A percentile compares a stretch with the other conserved stretches of the same genome.
Evolutionary conservation across 2,329 filamentous ascomycete genomes (phyloP).

Genomic region (Basipetospora chlamydospora): DNA sequence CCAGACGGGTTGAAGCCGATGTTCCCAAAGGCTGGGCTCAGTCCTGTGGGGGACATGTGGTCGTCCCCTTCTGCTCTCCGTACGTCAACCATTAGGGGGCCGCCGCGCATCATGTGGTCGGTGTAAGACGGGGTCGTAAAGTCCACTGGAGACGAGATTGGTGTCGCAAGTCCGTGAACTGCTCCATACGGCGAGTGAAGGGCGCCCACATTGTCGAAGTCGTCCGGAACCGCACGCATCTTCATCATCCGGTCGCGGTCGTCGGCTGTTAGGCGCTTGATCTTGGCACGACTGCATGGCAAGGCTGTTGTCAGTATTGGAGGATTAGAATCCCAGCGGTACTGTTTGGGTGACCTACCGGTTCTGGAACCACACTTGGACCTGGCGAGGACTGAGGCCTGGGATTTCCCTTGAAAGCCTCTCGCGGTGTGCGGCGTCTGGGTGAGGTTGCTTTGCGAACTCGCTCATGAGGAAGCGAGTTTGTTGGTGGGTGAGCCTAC

Average conservation of each 20-base stretch:
- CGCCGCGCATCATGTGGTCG: slow-evolving; percentile 46
- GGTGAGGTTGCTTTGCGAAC: slow-evolving; percentile 87
- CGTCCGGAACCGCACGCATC: slow-evolving; percentile 56
- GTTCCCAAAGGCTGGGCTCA: slow-evolving; percentile 52
- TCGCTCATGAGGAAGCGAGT: slow-evolving; percentile 97
- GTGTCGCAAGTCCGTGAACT: slow-evolving; percentile 34
- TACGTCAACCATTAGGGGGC: slow-evolving; percentile 53
- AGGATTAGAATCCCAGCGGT: background rate
- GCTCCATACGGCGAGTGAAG: slow-evolving; percentile 54
- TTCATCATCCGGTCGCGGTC: slow-evolving; percentile 58
- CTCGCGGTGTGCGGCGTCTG: slow-evolving; percentile 81
- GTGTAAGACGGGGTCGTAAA: slow-evolving; percentile 34
- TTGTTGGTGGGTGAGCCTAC: slow-evolving; percentile 87
- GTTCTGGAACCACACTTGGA: slow-evolving; percentile 98
- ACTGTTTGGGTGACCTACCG: slow-evolving; percentile 46
- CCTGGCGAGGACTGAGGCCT: slow-evolving; percentile 78
- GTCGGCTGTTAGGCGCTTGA: slow-evolving; percentile 56
- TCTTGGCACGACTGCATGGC: slow-evolving; percentile 46
- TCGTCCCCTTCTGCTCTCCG: slow-evolving; percentile 49
- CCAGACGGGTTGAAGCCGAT: slow-evolving; percentile 47
- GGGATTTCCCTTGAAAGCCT: slow-evolving; percentile 80
- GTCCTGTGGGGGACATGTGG: slow-evolving; percentile 50
- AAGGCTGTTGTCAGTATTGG: background rate
- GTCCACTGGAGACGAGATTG: slow-evolving; percentile 33
- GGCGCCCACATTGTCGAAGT: slow-evolving; percentile 56